phyloP scores from a whole-genome alignment of 768 basidiomycete genomes.

The Russula compacta region DNA sequence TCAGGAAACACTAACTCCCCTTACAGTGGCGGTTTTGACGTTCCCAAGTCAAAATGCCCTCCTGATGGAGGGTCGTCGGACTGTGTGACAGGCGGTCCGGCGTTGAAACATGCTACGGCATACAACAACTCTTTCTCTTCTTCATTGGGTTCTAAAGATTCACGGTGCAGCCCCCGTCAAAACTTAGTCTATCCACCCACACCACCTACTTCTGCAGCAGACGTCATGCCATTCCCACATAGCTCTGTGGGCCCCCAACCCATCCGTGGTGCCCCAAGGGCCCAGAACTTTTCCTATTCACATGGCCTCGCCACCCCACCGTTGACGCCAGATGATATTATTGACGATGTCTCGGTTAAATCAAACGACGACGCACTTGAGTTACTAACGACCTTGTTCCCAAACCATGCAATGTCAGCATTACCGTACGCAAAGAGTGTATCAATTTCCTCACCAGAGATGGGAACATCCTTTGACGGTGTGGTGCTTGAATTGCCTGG shows the following conservation, averaged over 20 bases:
- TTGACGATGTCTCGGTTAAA: slow-evolving; percentile 33
- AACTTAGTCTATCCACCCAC: slow-evolving; percentile 29
- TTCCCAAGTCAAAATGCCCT: slow-evolving; percentile 87
- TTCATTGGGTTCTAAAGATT: slow-evolving; percentile 34
- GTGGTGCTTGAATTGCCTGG: slow-evolving; percentile 68
- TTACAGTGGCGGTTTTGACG: slow-evolving; percentile 91
- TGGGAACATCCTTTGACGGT: slow-evolving; percentile 66
- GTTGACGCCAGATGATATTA: slow-evolving; percentile 63
- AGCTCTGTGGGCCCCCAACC: slow-evolving; percentile 21
- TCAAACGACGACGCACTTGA: slow-evolving; percentile 59
- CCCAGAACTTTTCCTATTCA: slow-evolving; percentile 15
- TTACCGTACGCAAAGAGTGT: slow-evolving; percentile 71
- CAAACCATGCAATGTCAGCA: slow-evolving; percentile 55
- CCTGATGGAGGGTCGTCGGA: slow-evolving; percentile 90
- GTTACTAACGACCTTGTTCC: slow-evolving; percentile 73
- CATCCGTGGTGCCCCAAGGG: slow-evolving; percentile 19
- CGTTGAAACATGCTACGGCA: slow-evolving; percentile 38
- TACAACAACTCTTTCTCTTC: slow-evolving; percentile 24
- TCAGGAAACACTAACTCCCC: not conserved
- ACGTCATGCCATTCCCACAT: slow-evolving; percentile 10
- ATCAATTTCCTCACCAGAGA: slow-evolving; percentile 56
- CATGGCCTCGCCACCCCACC: slow-evolving; percentile 58
- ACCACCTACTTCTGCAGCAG: slow-evolving; percentile 17
- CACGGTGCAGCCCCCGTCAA: slow-evolving; percentile 27
- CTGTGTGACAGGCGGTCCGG: slow-evolving; percentile 91